Base-by-base conservation (phyloP, 1,284 basidiomycete species). In the Boletus sp. region DNA sequence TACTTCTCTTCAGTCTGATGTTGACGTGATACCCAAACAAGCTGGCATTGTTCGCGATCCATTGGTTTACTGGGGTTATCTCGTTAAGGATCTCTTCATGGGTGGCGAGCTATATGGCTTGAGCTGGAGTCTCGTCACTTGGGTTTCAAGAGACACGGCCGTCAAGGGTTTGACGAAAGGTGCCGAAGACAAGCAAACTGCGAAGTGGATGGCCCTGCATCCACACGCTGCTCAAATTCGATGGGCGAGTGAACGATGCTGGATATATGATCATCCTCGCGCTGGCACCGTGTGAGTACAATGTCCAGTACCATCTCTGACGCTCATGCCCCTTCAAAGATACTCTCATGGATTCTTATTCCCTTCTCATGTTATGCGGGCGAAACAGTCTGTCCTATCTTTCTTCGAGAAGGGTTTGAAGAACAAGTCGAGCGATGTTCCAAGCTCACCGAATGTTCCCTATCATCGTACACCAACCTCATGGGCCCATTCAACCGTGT, bases 341-440 rank as follows among this genome's bases (percentile, higher is more conserved):
- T 97, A 98, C 66, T 84, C 92, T 5, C 95, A 97, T 69, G 95
- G 95, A 1, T 99, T 92, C 73, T 70, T 98, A n/a, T 99, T 94
- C 72, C 95, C 95, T 0, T 91, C 93, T 19, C 86, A 94, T 65
- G 88, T 84, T 22, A 77, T 79, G 40, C 79, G 85, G 36, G 77
- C 94, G 40, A 82, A 77, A 56, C 69, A 68, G 20, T 66, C 65
- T 36, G 72, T 78, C 55, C 57, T 69, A 49, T 68, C 72, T 8
- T 72, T 73, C 50, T 57, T 79, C 32, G 70, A 76, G 46, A 67
- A 69, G 44, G 59, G 56, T 16, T 50, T 59, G 12, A 60, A 69
- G 41, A 73, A 73, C 36, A 51, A 53, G 36, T 51, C 58, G 5
- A 38, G 25, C 37, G 41, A 46, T 33, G 16, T 34, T 19, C 48